Percentiles rank a stretch among this genome's conserved stretches.
phyloP scores from a whole-genome alignment of 2,329 filamentous ascomycete genomes.

The Penicillium nordicum region DNA sequence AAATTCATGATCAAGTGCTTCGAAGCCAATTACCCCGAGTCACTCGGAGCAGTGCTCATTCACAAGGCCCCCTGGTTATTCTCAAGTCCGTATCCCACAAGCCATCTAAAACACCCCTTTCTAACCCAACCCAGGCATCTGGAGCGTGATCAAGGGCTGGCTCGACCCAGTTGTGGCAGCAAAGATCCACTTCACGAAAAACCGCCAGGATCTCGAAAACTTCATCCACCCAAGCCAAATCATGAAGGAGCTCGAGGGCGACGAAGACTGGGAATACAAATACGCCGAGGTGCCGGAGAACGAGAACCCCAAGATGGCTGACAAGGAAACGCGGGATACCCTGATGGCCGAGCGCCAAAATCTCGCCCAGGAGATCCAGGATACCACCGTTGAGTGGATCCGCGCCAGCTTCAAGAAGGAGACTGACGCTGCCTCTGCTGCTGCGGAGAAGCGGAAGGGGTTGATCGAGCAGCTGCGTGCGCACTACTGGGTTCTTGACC shows the following conservation, averaged over 20 bases:
- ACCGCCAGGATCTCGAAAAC: slow-evolving; percentile 69
- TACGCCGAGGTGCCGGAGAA: slow-evolving; percentile 72
- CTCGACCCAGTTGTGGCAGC: slow-evolving; percentile 91
- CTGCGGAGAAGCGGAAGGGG: slow-evolving; percentile 57
- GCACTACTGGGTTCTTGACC: slow-evolving; percentile 88
- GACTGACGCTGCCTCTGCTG: slow-evolving; percentile 45
- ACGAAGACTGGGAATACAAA: slow-evolving; percentile 77
- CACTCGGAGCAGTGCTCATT: slow-evolving; percentile 80
- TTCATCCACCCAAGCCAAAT: slow-evolving; percentile 71
- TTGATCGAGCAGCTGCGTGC: slow-evolving; percentile 62
- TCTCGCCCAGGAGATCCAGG: slow-evolving; percentile 71
- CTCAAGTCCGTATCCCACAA: slow-evolving; percentile 59
- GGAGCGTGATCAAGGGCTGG: slow-evolving; percentile 94
- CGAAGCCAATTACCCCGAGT: slow-evolving; percentile 97
- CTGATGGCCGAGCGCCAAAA: slow-evolving; percentile 62
- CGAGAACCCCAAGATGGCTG: slow-evolving; percentile 74
- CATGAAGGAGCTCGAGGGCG: slow-evolving; percentile 78
- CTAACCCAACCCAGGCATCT: slow-evolving; percentile 62
- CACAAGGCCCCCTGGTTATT: slow-evolving; percentile 98
- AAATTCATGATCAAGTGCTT: slow-evolving; percentile 99
- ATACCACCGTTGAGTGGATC: slow-evolving; percentile 73
- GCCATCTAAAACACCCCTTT: not conserved
- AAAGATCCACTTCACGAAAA: slow-evolving; percentile 92
- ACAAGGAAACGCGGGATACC: slow-evolving; percentile 60
- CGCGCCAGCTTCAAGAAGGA: slow-evolving; percentile 46